These are phyloP conservation scores for Sporothrix inflata DNA, from an alignment of 2,329 filamentous ascomycete species.

Conservation along the genomic window DNA sequence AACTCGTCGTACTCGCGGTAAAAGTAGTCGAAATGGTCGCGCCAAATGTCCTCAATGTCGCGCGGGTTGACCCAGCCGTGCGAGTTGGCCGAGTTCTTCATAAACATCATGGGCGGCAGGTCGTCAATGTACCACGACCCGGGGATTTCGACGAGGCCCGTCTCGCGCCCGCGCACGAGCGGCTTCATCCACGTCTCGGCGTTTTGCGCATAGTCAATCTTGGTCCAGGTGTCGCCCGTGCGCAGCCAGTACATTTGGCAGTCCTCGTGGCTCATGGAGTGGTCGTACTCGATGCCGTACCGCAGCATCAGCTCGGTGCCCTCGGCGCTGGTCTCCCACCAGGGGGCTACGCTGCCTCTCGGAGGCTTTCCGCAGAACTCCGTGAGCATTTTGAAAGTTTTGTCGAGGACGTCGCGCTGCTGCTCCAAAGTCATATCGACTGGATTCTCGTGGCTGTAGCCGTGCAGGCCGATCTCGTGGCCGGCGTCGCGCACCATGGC, in stretches of 20 bases:
- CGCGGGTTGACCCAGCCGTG: slow-evolving; percentile 63
- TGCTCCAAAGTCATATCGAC: slow-evolving; percentile 69
- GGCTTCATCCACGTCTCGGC: slow-evolving; percentile 70
- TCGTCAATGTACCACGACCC: slow-evolving; percentile 68
- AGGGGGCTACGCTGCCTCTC: slow-evolving; percentile 72
- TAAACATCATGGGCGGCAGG: slow-evolving; percentile 72
- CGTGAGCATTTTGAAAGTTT: slow-evolving; percentile 71
- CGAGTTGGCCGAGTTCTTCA: slow-evolving; percentile 66
- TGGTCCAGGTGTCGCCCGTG: slow-evolving; percentile 67
- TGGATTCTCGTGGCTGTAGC: slow-evolving; percentile 44
- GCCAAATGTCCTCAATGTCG: slow-evolving; percentile 65
- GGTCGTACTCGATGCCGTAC: slow-evolving; percentile 72
- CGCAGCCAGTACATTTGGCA: slow-evolving; percentile 66
- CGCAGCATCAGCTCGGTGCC: slow-evolving; percentile 65
- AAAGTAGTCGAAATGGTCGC: slow-evolving; percentile 72
- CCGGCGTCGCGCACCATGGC: slow-evolving; percentile 51
- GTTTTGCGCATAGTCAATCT: slow-evolving; percentile 67
- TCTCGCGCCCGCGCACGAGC: slow-evolving; percentile 59
- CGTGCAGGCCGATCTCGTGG: slow-evolving; percentile 54
- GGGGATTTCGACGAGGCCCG: slow-evolving; percentile 69
- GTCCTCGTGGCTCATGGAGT: slow-evolving; percentile 68
- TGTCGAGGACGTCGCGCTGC: slow-evolving; percentile 74
- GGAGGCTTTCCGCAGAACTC: slow-evolving; percentile 74
- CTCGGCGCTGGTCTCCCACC: slow-evolving; percentile 72
- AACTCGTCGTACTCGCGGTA: slow-evolving; percentile 78